phyloP scores from a whole-genome alignment of 2,329 filamentous ascomycete species.

The Penicillium sp. region DNA sequence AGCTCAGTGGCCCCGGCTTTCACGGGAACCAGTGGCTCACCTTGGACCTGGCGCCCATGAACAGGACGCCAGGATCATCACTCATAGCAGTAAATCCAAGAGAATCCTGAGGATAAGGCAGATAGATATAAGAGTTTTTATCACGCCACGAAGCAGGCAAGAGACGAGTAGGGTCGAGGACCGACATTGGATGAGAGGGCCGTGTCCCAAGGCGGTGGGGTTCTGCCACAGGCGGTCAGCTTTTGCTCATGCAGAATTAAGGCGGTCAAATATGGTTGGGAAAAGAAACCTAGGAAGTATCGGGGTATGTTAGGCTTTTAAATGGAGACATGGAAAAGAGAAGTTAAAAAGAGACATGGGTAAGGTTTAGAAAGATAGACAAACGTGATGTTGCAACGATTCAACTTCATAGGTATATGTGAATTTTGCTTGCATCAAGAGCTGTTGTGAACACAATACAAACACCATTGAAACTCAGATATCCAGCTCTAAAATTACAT shows the following conservation, averaged over 20 bases:
- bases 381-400: not conserved
- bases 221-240: conserved; percentile 1
- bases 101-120: not conserved
- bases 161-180: not conserved
- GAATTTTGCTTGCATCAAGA: conserved; percentile 14
- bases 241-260: not conserved
- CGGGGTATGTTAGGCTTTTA: not conserved
- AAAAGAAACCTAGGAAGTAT: not conserved
- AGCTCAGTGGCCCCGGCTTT: conserved; percentile 22
- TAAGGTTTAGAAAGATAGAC: not conserved
- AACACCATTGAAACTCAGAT: conserved; percentile 18
- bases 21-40: conserved; percentile 23
- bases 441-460: conserved; percentile 15
- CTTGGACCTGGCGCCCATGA: conserved; percentile 38
- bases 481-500: conserved; percentile 25
- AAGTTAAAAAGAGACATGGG: not conserved
- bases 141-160: not conserved
- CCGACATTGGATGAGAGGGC: conserved; percentile 9
- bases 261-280: conserved; percentile 1
- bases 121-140: conserved; percentile 1
- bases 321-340: not conserved
- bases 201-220: conserved; percentile 13
- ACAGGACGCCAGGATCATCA: conserved; percentile 34
- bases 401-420: conserved; percentile 1
- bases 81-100: conserved; percentile 28